These are phyloP conservation scores for Saccharomycopsis crataegensis DNA, from an alignment of 1,139 yeast species.

Conservation along the genomic window DNA sequence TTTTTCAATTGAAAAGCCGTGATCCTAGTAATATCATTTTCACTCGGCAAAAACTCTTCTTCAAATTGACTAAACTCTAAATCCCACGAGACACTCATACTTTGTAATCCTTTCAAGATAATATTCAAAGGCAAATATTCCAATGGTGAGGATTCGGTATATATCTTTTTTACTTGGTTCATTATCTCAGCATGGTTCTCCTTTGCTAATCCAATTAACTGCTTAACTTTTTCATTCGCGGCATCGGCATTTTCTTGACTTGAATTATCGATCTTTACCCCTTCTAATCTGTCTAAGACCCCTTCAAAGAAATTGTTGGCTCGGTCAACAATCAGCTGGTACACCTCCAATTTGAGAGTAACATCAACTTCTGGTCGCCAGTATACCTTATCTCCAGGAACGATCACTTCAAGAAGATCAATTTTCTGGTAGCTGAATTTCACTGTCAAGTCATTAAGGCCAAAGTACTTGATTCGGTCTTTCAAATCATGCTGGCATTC, in stretches of 20 bases:
- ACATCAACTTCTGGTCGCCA: slow-evolving; percentile 74
- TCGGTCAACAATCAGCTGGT: slow-evolving; percentile 45
- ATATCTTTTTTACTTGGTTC: slow-evolving; percentile 43
- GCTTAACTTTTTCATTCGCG: slow-evolving; percentile 53
- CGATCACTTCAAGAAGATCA: slow-evolving; percentile 68
- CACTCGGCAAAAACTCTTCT: slow-evolving; percentile 73
- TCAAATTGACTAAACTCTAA: slow-evolving; percentile 79
- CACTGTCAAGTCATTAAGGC: slow-evolving; percentile 72
- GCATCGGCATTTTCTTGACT: slow-evolving; percentile 65
- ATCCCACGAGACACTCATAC: slow-evolving; percentile 85
- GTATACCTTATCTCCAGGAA: slow-evolving; percentile 64
- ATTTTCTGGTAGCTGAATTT: slow-evolving; percentile 70
- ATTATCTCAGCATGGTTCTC: slow-evolving; percentile 44
- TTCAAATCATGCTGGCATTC: slow-evolving; percentile 72
- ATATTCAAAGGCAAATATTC: slow-evolving; percentile 66
- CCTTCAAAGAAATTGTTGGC: slow-evolving; percentile 62
- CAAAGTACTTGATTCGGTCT: slow-evolving; percentile 78
- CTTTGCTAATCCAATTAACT: slow-evolving; percentile 46
- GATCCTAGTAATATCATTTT: slow-evolving; percentile 84
- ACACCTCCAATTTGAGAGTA: slow-evolving; percentile 58
- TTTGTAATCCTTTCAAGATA: slow-evolving; percentile 66
- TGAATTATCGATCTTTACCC: slow-evolving; percentile 74
- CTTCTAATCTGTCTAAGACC: slow-evolving; percentile 58
- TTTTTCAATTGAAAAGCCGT: slow-evolving; percentile 84
- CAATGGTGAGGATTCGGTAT: slow-evolving; percentile 50